Conservation (phyloP, 805 yeast species). For the Pichia rugopelliculosa region DNA sequence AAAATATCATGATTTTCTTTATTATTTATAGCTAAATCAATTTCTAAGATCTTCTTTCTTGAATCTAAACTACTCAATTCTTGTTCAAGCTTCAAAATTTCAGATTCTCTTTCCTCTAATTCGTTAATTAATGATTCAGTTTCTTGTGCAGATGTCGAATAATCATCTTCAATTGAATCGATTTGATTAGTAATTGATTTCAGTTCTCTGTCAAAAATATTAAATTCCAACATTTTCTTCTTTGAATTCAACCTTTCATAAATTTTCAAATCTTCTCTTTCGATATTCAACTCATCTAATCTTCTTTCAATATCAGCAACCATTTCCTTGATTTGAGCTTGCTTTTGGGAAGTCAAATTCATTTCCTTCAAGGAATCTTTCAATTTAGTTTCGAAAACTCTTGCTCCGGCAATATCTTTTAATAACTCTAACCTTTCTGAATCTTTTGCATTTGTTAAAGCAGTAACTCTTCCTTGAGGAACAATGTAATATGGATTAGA, state of each 20-base stretch:
- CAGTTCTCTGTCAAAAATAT: conserved; percentile 70
- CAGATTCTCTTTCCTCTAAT: conserved; percentile 53
- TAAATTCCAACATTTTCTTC: conserved; percentile 66
- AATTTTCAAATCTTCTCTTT: conserved; percentile 64
- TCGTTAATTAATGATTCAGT: conserved; percentile 48
- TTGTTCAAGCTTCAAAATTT: conserved; percentile 37
- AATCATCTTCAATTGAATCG: conserved; percentile 52
- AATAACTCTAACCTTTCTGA: conserved; percentile 67
- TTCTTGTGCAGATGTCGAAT: conserved; percentile 42
- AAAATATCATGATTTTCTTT: conserved; percentile 42
- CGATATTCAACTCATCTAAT: conserved; percentile 71
- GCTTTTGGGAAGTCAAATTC: conserved; percentile 61
- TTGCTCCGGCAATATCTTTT: conserved; percentile 94
- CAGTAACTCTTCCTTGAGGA: conserved; percentile 90
- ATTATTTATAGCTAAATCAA: conserved; percentile 52
- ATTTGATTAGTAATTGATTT: conserved; percentile 51
- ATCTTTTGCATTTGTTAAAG: conserved; percentile 84
- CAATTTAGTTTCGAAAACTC: conserved; percentile 75
- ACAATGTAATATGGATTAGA: conserved; percentile 93
- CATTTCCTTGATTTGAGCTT: conserved; percentile 67
- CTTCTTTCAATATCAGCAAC: conserved; percentile 62
- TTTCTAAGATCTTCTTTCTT: conserved; percentile 39
- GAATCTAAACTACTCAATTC: conserved; percentile 41
- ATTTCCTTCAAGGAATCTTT: conserved; percentile 75
- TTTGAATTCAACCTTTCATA: conserved; percentile 61